Percentiles rank a stretch among this genome's conserved stretches.
phyloP scores from a whole-genome alignment of 768 basidiomycete genomes.

The Podaxis mareebaensis region DNA sequence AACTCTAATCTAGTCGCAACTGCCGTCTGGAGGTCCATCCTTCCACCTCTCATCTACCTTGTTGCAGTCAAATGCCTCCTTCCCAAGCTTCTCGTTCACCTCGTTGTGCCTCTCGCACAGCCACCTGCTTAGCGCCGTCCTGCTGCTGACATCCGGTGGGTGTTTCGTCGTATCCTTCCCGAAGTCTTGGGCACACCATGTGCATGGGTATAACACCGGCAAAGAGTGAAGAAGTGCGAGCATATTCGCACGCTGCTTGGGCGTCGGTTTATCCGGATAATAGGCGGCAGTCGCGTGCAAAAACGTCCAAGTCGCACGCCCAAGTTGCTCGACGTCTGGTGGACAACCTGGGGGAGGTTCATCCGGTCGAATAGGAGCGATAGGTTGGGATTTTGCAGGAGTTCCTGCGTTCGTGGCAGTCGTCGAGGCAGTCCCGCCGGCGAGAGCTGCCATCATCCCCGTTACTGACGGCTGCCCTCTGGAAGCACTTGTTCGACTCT shows the following conservation, averaged over 20 bases:
- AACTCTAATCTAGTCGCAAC: conserved; percentile 64
- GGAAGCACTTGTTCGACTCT: conserved; percentile 15
- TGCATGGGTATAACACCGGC: conserved; percentile 86
- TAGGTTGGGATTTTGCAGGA: neutral
- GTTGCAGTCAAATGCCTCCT: conserved; percentile 77
- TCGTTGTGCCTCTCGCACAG: conserved; percentile 92
- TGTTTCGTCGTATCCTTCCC: conserved; percentile 62
- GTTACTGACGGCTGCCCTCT: conserved; percentile 17
- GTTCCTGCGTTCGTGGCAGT: conserved; percentile 21
- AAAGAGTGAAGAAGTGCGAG: conserved; percentile 73
- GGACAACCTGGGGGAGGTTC: conserved; percentile 73
- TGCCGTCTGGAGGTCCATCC: conserved; percentile 85
- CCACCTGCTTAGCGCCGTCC: conserved; percentile 75
- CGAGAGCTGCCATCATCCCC: conserved; percentile 25
- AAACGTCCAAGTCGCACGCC: conserved; percentile 95
- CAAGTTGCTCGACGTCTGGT: conserved; percentile 86
- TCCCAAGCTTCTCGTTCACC: conserved; percentile 86
- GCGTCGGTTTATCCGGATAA: conserved; percentile 82
- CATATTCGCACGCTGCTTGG: conserved; percentile 82
- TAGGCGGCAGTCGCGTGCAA: conserved; percentile 94
- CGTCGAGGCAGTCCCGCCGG: conserved; percentile 24
- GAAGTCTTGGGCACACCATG: conserved; percentile 82
- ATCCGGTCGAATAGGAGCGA: conserved; percentile 22
- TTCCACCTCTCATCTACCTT: conserved; percentile 90
- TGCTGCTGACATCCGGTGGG: conserved; percentile 79